phyloP scores from a whole-genome alignment of 2,329 filamentous ascomycete genomes.

The Cercospora berteroae region DNA sequence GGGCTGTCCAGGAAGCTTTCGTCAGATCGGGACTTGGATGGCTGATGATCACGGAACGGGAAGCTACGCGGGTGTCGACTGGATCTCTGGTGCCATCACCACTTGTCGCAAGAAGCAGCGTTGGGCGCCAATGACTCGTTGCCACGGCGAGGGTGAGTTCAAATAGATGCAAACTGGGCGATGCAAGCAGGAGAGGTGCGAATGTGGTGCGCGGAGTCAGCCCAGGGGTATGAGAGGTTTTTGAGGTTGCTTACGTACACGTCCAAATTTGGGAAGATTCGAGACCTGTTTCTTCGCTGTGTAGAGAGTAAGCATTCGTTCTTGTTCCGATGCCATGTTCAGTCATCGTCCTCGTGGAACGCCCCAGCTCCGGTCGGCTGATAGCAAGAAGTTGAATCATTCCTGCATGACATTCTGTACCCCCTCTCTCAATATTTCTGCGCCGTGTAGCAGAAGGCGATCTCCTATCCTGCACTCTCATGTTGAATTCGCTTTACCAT shows the following conservation, averaged over 20 bases:
- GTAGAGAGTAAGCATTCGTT: neutral
- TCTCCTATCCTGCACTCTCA: neutral
- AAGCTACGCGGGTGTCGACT: constrained; percentile 19
- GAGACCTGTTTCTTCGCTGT: neutral
- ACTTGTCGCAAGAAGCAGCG: constrained; percentile 21
- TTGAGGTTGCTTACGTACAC: neutral
- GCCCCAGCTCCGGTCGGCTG: neutral
- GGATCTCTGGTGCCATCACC: constrained; percentile 23
- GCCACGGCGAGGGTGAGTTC: constrained; percentile 20
- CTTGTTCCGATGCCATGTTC: neutral
- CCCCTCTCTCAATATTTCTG: neutral
- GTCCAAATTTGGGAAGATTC: neutral
- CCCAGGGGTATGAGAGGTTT: neutral
- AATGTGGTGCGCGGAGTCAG: neutral
- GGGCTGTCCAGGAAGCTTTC: constrained; percentile 19
- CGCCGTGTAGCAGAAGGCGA: neutral
- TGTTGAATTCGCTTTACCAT: constrained; percentile 6
- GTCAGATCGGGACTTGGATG: constrained; percentile 22
- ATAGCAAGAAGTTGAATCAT: neutral
- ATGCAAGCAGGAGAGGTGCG: neutral
- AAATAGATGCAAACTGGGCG: neutral
- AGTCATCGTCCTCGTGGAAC: neutral
- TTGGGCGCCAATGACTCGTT: constrained; percentile 23
- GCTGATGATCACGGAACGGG: constrained; percentile 22
- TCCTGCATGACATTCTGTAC: neutral